phyloP scores from a whole-genome alignment of 495 filamentous ascomycete species.

The Aspergillus conjunctus region DNA sequence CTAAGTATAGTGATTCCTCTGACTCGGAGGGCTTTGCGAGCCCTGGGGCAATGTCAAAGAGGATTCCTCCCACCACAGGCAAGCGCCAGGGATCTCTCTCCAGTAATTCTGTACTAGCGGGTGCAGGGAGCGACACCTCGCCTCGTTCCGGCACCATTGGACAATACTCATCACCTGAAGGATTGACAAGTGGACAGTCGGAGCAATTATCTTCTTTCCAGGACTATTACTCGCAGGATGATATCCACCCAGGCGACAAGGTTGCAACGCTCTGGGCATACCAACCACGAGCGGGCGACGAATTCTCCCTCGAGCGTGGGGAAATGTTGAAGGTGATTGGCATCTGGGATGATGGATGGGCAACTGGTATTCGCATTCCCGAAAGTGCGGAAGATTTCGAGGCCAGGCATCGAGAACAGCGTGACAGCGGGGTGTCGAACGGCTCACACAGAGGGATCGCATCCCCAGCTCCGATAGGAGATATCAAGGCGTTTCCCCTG shows the following conservation, averaged over 20 bases:
- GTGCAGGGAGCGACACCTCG: conserved; percentile 69
- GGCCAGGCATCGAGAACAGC: conserved; percentile 69
- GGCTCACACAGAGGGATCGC: conserved; percentile 63
- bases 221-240: conserved; percentile 97
- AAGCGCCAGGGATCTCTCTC: conserved; percentile 88
- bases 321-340: conserved; percentile 99
- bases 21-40: conserved; percentile 83
- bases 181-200: conserved; percentile 82
- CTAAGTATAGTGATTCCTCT: conserved; percentile 69
- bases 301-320: conserved; percentile 90
- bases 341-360: conserved; percentile 99
- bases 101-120: conserved; percentile 75
- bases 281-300: conserved; percentile 87
- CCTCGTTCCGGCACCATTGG: conserved; percentile 71
- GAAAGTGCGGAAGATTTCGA: conserved; percentile 91
- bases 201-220: conserved; percentile 96
- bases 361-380: conserved; percentile 81
- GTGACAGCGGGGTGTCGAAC: conserved; percentile 92
- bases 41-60: conserved; percentile 67
- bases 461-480: conserved; percentile 72
- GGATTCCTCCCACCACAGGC: conserved; percentile 63
- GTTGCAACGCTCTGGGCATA: conserved; percentile 97
- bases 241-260: conserved; percentile 88
- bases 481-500: conserved; percentile 97
- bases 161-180: conserved; percentile 81